phyloP scores from a whole-genome alignment of 768 basidiomycete species.

The Boletus vinaceobasis region DNA sequence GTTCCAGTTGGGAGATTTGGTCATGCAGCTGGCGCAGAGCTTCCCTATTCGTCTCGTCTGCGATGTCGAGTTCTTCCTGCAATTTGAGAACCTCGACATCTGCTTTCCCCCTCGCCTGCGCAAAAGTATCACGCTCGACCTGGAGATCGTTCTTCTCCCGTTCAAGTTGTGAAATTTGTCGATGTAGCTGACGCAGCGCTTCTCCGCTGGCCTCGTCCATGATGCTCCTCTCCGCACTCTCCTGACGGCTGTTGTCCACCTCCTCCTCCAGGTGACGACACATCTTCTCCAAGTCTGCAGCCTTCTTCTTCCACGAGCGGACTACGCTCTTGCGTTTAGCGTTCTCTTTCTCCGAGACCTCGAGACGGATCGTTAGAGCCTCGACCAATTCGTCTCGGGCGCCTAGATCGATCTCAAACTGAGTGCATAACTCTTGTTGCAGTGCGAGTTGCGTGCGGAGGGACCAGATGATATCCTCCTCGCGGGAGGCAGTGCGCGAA shows the following conservation, averaged over 20 bases:
- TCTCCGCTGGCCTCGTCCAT: constrained; percentile 82
- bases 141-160: constrained; percentile 54
- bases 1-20: constrained; percentile 69
- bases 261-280: constrained; percentile 77
- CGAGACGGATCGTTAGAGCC: constrained; percentile 51
- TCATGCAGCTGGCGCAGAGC: constrained; percentile 71
- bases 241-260: constrained; percentile 79
- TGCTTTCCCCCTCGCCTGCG: constrained; percentile 30
- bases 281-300: constrained; percentile 66
- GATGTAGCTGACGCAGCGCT: constrained; percentile 76
- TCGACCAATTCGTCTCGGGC: constrained; percentile 73
- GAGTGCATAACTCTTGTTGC: constrained; percentile 70
- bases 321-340: constrained; percentile 52
- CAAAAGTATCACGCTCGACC: constrained; percentile 42
- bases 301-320: constrained; percentile 71
- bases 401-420: constrained; percentile 72
- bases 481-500: constrained; percentile 60
- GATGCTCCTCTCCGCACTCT: constrained; percentile 75
- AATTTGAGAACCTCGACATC: constrained; percentile 65
- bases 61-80: constrained; percentile 67
- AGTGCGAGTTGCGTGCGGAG: constrained; percentile 72
- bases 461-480: constrained; percentile 67
- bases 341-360: constrained; percentile 60
- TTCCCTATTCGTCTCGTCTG: constrained; percentile 64
- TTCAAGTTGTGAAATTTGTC: constrained; percentile 74